phyloP scores from a whole-genome alignment of 257 asterid genomes.

The Scutellaria galericulata region DNA sequence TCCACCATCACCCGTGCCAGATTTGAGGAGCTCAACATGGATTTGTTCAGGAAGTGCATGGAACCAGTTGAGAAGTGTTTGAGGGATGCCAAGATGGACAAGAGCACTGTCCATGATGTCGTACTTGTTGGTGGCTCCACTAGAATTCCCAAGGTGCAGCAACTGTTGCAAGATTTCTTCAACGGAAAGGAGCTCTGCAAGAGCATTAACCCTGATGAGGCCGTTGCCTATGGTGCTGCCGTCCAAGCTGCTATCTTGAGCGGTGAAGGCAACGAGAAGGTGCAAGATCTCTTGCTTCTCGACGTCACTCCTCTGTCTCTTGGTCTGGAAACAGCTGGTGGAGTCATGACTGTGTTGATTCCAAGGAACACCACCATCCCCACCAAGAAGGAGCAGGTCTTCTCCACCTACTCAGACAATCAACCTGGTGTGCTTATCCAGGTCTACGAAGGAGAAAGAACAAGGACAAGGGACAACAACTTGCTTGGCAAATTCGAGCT shows the following conservation, averaged over 20 bases:
- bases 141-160: constrained; percentile 55
- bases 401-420: constrained; percentile 63
- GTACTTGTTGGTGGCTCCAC: constrained; percentile 61
- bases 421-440: constrained; percentile 67
- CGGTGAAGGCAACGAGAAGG: constrained; percentile 73
- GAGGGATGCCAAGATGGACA: constrained; percentile 92
- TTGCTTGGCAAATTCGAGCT: constrained; percentile 41
- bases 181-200: constrained; percentile 72
- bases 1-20: constrained; percentile 82
- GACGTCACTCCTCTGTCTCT: constrained; percentile 69
- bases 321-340: constrained; percentile 66
- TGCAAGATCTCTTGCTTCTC: constrained; percentile 62
- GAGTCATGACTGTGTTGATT: constrained; percentile 64
- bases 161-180: constrained; percentile 60
- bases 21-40: constrained; percentile 84
- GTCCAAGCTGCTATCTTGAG: constrained; percentile 70
- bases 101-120: constrained; percentile 72
- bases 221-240: constrained; percentile 75
- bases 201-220: constrained; percentile 78
- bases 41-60: constrained; percentile 79
- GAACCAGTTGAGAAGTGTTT: constrained; percentile 88
- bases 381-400: constrained; percentile 66
- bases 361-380: constrained; percentile 67
- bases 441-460: constrained; percentile 72
- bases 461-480: constrained; percentile 64